Conservation (phyloP, 208 protist genomes). For the Leishmania gerbilli region DNA sequence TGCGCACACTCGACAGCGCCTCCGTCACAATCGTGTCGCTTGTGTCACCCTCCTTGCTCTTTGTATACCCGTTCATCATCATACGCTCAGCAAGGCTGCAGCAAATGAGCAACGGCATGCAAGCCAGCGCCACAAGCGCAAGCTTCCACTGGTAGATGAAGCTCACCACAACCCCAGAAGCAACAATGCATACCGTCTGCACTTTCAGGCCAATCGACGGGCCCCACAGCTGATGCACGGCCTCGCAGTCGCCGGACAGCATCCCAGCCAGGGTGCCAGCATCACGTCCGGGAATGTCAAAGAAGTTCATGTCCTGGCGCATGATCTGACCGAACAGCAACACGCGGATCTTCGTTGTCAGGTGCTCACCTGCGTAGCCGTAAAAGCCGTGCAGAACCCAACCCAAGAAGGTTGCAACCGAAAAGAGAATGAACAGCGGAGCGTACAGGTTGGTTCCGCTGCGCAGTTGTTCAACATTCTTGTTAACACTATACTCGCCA, state of each 20-base stretch:
- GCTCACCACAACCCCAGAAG: constrained; percentile 55
- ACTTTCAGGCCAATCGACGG: constrained; percentile 63
- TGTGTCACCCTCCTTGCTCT: constrained; percentile 42
- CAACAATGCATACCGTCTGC: constrained; percentile 52
- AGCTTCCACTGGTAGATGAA: constrained; percentile 80
- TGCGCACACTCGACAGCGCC: constrained; percentile 73
- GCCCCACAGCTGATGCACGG: constrained; percentile 77
- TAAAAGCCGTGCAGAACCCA: constrained; percentile 68
- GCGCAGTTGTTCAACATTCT: constrained; percentile 36
- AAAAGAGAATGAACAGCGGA: constrained; percentile 56
- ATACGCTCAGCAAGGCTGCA: constrained; percentile 39
- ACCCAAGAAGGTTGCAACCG: constrained; percentile 33
- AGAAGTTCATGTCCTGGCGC: constrained; percentile 87
- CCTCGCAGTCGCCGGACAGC: constrained; percentile 83
- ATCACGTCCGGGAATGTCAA: constrained; percentile 74
- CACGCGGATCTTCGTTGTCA: constrained; percentile 68
- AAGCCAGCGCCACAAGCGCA: constrained; percentile 57
- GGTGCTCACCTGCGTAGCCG: constrained; percentile 70
- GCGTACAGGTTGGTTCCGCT: constrained; percentile 46
- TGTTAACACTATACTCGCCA: constrained; percentile 30
- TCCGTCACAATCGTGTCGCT: constrained; percentile 71
- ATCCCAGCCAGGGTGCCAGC: constrained; percentile 69
- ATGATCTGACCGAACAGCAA: constrained; percentile 74
- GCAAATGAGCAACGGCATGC: constrained; percentile 58
- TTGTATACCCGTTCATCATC: constrained; percentile 43